These are phyloP conservation scores for Moricandia arvensis DNA, from an alignment of 345 rosid species.

Conservation along the genomic window DNA sequence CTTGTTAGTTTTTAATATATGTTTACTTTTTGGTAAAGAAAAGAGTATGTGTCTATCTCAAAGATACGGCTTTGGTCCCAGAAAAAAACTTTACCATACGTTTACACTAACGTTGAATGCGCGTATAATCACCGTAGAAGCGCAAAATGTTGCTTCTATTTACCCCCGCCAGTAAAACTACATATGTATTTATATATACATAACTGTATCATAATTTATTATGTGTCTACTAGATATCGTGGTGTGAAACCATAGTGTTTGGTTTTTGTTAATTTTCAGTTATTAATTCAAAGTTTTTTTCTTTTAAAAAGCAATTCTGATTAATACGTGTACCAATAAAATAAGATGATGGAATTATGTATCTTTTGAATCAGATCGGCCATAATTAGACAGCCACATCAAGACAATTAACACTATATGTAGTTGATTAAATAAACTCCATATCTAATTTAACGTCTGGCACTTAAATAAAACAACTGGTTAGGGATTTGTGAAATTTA, in stretches of 20 bases:
- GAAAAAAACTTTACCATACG: not conserved
- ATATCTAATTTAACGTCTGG: not conserved
- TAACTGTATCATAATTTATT: not conserved
- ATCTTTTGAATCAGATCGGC: not conserved
- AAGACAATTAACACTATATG: not conserved
- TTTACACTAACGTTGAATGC: not conserved
- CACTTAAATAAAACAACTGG: not conserved
- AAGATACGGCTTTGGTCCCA: not conserved
- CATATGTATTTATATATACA: not conserved
- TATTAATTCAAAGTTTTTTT: not conserved
- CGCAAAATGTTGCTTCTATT: not conserved
- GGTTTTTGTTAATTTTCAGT: not conserved
- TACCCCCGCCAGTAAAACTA: not conserved
- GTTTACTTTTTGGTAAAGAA: not conserved
- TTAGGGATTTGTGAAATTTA: not conserved
- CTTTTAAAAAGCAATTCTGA: not conserved
- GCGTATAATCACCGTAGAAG: not conserved
- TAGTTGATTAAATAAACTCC: not conserved
- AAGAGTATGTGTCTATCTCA: not conserved
- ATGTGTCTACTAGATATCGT: not conserved
- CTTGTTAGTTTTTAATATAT: constrained; percentile 1
- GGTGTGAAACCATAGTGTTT: not conserved
- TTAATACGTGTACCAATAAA: not conserved
- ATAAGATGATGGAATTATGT: not conserved
- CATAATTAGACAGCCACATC: not conserved